phyloP scores from a whole-genome alignment of 192 early-diverging fungal genomes.

The Coemansia sp. region DNA sequence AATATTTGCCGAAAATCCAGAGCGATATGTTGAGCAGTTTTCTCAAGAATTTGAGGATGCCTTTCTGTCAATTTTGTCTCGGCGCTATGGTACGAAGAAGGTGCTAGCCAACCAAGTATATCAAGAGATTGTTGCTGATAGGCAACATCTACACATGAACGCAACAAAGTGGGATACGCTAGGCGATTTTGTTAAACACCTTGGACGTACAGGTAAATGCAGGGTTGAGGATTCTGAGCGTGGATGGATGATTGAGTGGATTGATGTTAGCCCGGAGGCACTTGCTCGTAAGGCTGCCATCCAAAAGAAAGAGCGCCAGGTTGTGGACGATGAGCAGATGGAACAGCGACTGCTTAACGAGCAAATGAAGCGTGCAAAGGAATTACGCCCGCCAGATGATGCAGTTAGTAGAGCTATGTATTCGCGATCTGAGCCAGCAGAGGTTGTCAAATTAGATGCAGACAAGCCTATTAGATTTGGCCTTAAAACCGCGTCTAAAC shows the following conservation, averaged over 20 bases:
- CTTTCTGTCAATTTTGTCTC: slow-evolving; percentile 81
- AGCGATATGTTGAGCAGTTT: slow-evolving; percentile 71
- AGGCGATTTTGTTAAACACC: slow-evolving; percentile 80
- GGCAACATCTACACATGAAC: slow-evolving; percentile 95
- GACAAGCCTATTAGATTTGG: slow-evolving; percentile 26
- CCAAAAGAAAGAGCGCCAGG: slow-evolving; percentile 73
- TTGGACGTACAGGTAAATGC: slow-evolving; percentile 81
- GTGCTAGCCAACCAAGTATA: slow-evolving; percentile 94
- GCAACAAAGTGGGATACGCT: slow-evolving; percentile 90
- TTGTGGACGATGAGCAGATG: slow-evolving; percentile 85
- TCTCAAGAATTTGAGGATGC: slow-evolving; percentile 80
- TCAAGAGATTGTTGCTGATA: slow-evolving; percentile 92
- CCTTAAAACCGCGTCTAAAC: slow-evolving; percentile 10
- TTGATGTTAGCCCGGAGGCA: slow-evolving; percentile 87
- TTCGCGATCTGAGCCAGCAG: slow-evolving; percentile 13
- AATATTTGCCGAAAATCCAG: slow-evolving; percentile 79
- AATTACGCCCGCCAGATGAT: slow-evolving; percentile 15
- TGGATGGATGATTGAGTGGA: slow-evolving; percentile 88
- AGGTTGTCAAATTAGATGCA: slow-evolving; percentile 21
- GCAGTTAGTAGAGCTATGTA: neutral
- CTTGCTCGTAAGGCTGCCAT: slow-evolving; percentile 74
- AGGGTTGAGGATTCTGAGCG: slow-evolving; percentile 87
- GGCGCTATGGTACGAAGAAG: slow-evolving; percentile 76
- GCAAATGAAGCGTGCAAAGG: slow-evolving; percentile 79
- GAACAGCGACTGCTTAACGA: slow-evolving; percentile 73